Percentiles rank a stretch among this genome's conserved stretches.
These are phyloP conservation scores for Orychophragmus violaceus DNA, from an alignment of 345 rosid species.

Conservation along the genomic window DNA sequence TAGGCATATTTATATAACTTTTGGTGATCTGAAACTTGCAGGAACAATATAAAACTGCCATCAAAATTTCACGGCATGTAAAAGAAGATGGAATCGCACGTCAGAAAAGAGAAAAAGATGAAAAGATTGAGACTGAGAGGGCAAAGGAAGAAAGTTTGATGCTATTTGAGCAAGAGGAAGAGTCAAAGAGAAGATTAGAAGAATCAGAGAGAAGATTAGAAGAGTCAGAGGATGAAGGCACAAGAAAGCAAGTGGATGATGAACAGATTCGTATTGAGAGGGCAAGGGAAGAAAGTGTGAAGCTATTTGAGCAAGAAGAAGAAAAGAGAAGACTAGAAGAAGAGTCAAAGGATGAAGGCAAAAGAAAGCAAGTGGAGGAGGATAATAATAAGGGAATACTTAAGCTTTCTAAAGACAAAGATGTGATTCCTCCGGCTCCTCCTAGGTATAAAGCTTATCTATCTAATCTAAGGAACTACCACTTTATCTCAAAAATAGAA, in stretches of 20 bases:
- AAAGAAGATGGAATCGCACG: neutral
- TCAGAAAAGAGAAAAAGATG: neutral
- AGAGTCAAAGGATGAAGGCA: conserved; percentile 9
- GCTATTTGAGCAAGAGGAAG: neutral
- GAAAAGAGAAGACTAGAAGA: conserved; percentile 1
- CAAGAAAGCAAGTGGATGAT: neutral
- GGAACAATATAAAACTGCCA: neutral
- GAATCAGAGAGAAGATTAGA: neutral
- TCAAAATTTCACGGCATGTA: neutral
- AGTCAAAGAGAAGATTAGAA: neutral
- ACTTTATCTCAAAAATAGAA: neutral
- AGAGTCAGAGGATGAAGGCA: conserved; percentile 1
- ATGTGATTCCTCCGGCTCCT: neutral
- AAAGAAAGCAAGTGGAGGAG: conserved; percentile 31
- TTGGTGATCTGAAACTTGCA: conserved; percentile 10
- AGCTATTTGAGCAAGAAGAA: neutral
- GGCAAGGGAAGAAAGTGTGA: neutral
- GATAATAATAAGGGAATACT: conserved; percentile 5
- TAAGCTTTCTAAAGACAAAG: neutral
- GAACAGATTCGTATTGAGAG: neutral
- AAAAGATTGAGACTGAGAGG: neutral
- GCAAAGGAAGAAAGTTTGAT: neutral
- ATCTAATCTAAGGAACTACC: neutral
- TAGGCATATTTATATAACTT: too few relatives aligned
- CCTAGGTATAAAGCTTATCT: conserved; percentile 14